Evolutionary conservation across 2,329 filamentous ascomycete genomes (phyloP), one percentile per base, ranked within the genome.

Genomic region (Pyricularia sp.): DNA sequence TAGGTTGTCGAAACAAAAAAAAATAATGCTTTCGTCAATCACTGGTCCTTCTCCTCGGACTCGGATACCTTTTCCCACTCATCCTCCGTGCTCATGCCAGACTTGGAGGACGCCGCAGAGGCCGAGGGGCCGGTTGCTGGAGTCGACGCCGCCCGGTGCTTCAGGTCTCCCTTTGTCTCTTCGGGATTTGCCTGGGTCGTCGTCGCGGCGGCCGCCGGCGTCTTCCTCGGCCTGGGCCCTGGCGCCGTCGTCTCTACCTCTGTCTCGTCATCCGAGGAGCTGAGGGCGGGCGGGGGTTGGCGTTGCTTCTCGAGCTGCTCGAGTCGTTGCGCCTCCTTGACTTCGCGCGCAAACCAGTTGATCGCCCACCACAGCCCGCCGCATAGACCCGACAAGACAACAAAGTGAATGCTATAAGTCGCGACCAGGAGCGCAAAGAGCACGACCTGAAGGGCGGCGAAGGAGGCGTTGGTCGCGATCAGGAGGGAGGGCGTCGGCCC

Each of bases 31-130:
- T 63, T 26, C n/a, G n/a, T 7, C 9, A n/a, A 7, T 70, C 61
- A 76, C 76, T 66, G 50, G 11, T 69, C 64, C 23, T 85, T 86
- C 70, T 86, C 85, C 82, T 88, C 87, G 70, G 84, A 87, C 78
- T 91, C 91, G 26, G 92, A 93, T 4, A 98, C 91, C 83, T 95
- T 96, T 82, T 97, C 94, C 94, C 94, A 98, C 80, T 98, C 94
- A 76, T 94, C 94, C 81, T 98, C 94, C 4, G 94, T 97, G 79
- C 93, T 94, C 25, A 79, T 84, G 68, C 85, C 83, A 64, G 85
- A 88, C 77, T 84, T 86, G 28, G 80, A 82, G 55, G 82, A 83
- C 67, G 79, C 77, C 65, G 78, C 73, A 64, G 73, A 70, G 70
- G 26, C 68, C 30, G 36, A 72, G 55, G 69, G 64, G 81, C 78